Evolutionary conservation across 768 basidiomycete species (phyloP), one percentile per base, ranked within the genome.

Genomic region (Piloderma croceum): DNA sequence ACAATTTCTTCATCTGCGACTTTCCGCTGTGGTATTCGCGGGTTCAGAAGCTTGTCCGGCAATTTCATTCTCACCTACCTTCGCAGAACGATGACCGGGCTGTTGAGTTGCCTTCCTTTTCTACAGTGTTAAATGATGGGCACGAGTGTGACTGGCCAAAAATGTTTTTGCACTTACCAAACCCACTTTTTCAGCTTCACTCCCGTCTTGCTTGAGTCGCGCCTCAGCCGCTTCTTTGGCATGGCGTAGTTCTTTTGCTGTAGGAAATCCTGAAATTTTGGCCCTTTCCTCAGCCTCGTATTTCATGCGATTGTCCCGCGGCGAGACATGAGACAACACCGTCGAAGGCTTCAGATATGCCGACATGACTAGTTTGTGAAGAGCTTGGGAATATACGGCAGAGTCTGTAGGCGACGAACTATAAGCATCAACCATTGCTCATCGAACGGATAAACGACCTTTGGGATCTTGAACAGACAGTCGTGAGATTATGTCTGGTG

Each of bases 311-410:
- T 84, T 84, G 56, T 92, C 90, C 22, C 76, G 70, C 7, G 87
- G 87, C 18, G 89, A 91, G 29, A 80, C 57, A 49, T 92, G 90
- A 0, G 84, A 86, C 15, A 85, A 68, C 24, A 77, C 53, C 2
- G 87, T 89, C 13, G 89, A 83, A 17, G 89, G 81, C 51, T 83
- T 87, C 35, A 93, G 64, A 61, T 90, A 90, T n/a, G 68, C 67
- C 29, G 64, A 68, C 2, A 76, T 69, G n/a, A 92, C 79, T 15
- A 92, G 77, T 45, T 77, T 79, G 50, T 79, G 73, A 39, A 91
- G 58, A 2, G 73, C 69, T 52, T 83, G 80, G 2, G 69, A 60
- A 52, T 87, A 81, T 21, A 75, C 73, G 57, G 51, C 44, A 32
- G 42, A 45, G 34, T 44, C 58, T 66, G 39, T 31, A 38, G 42